Conservation (phyloP, 345 rosid genomes). For the Dovyalis caffra region DNA sequence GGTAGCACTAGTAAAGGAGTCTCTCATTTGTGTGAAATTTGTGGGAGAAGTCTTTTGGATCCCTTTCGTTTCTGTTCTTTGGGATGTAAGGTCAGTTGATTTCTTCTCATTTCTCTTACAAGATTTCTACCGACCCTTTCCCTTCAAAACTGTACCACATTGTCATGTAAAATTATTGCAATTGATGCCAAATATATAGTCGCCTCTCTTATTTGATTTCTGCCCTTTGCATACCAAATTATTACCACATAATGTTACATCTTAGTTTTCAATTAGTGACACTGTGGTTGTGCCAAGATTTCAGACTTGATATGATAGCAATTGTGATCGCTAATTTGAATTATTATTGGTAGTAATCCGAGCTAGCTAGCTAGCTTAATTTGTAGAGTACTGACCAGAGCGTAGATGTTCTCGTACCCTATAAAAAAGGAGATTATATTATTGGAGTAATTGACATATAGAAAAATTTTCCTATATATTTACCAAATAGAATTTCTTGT, state of each 20-base stretch:
- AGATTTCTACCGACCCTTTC: background rate
- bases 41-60: conserved; percentile 79
- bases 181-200: background rate
- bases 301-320: background rate
- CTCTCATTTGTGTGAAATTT: conserved; percentile 70
- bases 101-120: background rate
- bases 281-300: background rate
- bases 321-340: no score
- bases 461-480: no score
- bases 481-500: no score
- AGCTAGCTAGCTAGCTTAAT: background rate
- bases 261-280: background rate
- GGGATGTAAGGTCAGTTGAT: conserved; percentile 72
- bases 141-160: background rate
- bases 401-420: no score
- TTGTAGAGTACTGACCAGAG: no score
- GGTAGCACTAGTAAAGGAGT: conserved; percentile 40
- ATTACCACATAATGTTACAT: background rate
- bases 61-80: conserved; percentile 87
- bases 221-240: background rate
- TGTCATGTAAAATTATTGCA: background rate
- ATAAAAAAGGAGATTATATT: no score
- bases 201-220: background rate
- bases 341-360: background rate
- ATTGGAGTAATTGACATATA: no score